Conservation (phyloP, 176 grass and related monocot species). For the Lolium perenne region DNA sequence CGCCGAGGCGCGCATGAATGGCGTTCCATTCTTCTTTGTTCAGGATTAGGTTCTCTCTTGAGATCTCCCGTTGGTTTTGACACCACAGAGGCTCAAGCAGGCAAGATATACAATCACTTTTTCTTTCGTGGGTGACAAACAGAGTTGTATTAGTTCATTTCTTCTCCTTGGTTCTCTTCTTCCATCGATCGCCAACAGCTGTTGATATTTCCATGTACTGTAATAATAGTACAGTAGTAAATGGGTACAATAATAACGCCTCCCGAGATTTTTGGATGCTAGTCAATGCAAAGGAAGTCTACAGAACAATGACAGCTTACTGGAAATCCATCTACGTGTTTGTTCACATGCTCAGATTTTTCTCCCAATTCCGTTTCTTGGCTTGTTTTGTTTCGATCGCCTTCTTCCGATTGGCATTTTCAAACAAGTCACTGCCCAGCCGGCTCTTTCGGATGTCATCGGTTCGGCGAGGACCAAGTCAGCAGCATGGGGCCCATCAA, state of each 20-base stretch:
- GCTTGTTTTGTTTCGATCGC: not conserved
- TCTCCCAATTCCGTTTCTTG: not conserved
- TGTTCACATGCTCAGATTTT: slow-evolving; percentile 5
- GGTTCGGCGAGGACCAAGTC: not conserved
- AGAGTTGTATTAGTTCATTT: slow-evolving; percentile 53
- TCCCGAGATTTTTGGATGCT: not conserved
- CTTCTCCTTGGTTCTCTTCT: slow-evolving; percentile 31
- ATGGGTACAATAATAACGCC: slow-evolving; percentile 22
- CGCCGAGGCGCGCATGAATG: not conserved
- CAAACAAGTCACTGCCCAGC: slow-evolving; percentile 18
- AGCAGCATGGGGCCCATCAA: no score
- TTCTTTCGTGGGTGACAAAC: slow-evolving; percentile 21
- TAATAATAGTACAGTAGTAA: slow-evolving; percentile 32
- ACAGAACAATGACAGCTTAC: slow-evolving; percentile 29
- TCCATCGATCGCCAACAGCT: slow-evolving; percentile 10
- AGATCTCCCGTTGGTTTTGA: slow-evolving; percentile 25
- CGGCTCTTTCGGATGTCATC: slow-evolving; percentile 8
- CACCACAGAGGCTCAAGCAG: not conserved
- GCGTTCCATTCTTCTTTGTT: slow-evolving; percentile 19
- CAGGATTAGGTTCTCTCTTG: slow-evolving; percentile 32
- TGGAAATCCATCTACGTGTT: not conserved
- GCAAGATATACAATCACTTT: slow-evolving; percentile 35
- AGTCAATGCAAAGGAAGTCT: not conserved
- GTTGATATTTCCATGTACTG: slow-evolving; percentile 41
- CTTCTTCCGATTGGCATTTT: slow-evolving; percentile 28